phyloP scores from a whole-genome alignment of 306 rosid species.

The Cicer pinnatifidum region DNA sequence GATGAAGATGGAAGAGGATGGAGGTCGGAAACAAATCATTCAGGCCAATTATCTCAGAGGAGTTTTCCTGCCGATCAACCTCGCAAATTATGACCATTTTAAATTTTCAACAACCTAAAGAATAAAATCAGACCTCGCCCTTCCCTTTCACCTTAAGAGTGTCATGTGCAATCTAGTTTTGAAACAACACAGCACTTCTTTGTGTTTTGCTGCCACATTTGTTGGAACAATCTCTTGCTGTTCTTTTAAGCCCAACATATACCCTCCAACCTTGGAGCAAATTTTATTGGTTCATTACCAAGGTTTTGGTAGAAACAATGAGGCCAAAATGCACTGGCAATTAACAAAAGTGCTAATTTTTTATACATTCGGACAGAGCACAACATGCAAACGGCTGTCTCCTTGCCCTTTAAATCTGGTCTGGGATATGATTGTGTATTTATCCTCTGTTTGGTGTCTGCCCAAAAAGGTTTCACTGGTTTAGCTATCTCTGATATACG shows the following conservation, averaged over 20 bases:
- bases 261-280: conserved; percentile 3
- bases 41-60: conserved; percentile 20
- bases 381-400: neutral
- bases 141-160: conserved; percentile 23
- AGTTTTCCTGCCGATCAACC: conserved; percentile 22
- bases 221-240: conserved; percentile 7
- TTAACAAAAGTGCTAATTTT: neutral
- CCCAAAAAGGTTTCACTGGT: neutral
- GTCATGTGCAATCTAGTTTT: conserved; percentile 27
- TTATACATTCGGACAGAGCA: conserved; percentile 11
- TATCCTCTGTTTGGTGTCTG: neutral
- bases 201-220: conserved; percentile 1
- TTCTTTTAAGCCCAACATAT: conserved; percentile 6
- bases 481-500: neutral
- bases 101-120: conserved; percentile 7
- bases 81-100: conserved; percentile 27
- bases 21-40: neutral
- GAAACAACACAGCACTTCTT: conserved; percentile 5
- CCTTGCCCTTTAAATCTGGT: neutral
- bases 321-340: neutral
- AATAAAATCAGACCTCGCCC: conserved; percentile 1
- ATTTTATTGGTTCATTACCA: neutral
- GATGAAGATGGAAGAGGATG: neutral
- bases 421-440: conserved; percentile 6
- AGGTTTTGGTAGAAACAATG: conserved; percentile 3